Evolutionary conservation across 129 eudicot species (phyloP).

Genomic region (Chrysanthemum seticuspe): DNA sequence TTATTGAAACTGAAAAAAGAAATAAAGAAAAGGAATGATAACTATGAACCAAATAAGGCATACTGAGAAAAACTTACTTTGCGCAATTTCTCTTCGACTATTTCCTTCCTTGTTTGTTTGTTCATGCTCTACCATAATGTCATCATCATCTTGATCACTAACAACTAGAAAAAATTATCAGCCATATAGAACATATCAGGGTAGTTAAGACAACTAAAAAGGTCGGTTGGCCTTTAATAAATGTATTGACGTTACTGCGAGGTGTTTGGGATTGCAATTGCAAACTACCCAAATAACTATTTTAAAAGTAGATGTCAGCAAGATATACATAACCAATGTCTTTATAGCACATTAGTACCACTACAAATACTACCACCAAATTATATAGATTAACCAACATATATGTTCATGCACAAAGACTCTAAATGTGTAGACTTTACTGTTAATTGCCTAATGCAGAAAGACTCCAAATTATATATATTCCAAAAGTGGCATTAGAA

Average conservation of each 20-base stretch:
- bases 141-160: conserved; percentile 71
- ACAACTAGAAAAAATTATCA: conserved; percentile 10
- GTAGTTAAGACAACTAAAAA: background rate
- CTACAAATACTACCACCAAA: background rate
- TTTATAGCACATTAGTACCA: background rate
- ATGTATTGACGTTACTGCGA: background rate
- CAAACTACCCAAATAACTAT: too few species aligned
- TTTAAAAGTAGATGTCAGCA: background rate
- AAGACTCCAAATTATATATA: too few species aligned
- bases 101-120: conserved; percentile 66
- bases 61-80: too few species aligned
- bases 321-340: background rate
- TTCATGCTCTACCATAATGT: conserved; percentile 86
- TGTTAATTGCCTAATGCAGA: too few species aligned
- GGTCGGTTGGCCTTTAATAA: background rate
- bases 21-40: too few species aligned
- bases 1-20: too few species aligned
- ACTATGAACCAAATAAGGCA: too few species aligned
- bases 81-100: conserved; percentile 27
- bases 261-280: too few species aligned
- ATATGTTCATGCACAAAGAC: background rate
- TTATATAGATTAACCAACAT: background rate
- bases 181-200: background rate
- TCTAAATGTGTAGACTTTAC: background rate
- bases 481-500: too few species aligned